Conservation (phyloP, 495 filamentous ascomycete genomes). For the Penicillium pancosmium region DNA sequence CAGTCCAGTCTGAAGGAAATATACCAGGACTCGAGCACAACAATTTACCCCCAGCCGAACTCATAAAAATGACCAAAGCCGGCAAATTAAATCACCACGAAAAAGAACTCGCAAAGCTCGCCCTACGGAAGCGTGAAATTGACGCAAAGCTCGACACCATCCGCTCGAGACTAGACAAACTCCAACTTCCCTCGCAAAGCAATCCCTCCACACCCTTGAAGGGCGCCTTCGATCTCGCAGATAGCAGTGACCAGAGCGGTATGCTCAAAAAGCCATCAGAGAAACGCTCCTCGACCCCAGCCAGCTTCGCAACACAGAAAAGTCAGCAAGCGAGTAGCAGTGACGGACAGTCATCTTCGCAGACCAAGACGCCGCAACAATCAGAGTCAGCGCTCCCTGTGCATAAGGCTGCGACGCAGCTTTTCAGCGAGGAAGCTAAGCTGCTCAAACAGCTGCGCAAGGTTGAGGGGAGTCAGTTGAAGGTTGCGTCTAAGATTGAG, state of each 20-base stretch:
- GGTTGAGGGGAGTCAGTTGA: conserved; percentile 42
- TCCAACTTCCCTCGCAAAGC: conserved; percentile 36
- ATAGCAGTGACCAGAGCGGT: conserved; percentile 43
- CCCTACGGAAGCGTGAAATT: conserved; percentile 67
- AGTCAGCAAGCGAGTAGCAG: conserved; percentile 31
- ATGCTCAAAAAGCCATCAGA: conserved; percentile 44
- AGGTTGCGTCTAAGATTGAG: conserved; percentile 47
- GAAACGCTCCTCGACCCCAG: conserved; percentile 61
- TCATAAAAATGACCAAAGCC: conserved; percentile 34
- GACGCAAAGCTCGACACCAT: conserved; percentile 66
- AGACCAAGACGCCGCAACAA: conserved; percentile 8
- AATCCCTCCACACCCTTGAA: conserved; percentile 5
- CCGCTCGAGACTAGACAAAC: conserved; percentile 43
- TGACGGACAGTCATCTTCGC: conserved; percentile 14
- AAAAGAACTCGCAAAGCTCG: conserved; percentile 74
- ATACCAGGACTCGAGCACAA: conserved; percentile 25
- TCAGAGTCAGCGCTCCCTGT: conserved; percentile 21
- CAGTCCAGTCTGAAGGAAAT: conserved; percentile 25
- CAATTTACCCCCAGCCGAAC: conserved; percentile 26
- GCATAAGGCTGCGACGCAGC: conserved; percentile 33
- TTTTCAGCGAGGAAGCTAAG: conserved; percentile 42
- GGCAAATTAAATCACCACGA: conserved; percentile 58
- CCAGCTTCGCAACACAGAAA: conserved; percentile 63
- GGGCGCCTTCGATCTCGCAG: conserved; percentile 27
- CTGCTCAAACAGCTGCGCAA: conserved; percentile 42